Evolutionary conservation across 768 basidiomycete species (phyloP).

Genomic region (Boletellus ananas): DNA sequence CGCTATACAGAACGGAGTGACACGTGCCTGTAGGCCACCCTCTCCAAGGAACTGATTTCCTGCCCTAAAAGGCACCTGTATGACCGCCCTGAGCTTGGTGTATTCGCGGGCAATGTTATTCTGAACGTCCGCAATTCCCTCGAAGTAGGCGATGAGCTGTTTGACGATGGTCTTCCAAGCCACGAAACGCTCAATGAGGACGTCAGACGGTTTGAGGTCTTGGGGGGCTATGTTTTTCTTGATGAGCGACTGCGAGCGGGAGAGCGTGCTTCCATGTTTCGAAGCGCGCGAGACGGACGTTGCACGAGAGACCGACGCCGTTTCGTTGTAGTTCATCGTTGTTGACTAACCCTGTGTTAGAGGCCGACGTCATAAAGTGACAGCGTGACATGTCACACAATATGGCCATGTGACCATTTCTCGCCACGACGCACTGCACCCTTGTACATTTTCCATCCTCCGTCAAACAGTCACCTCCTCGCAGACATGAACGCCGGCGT

Average conservation of each 20-base stretch:
- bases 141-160: constrained; percentile 91
- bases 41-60: constrained; percentile 99
- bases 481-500: constrained; percentile 68
- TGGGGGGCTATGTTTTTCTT: constrained; percentile 91
- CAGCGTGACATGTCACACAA: not conserved
- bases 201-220: constrained; percentile 88
- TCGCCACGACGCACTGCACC: not conserved
- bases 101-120: constrained; percentile 92
- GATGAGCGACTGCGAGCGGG: constrained; percentile 82
- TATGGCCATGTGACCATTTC: not conserved
- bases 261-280: constrained; percentile 66
- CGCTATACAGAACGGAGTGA: not conserved
- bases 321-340: constrained; percentile 40
- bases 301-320: constrained; percentile 58
- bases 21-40: constrained; percentile 78
- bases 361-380: constrained; percentile 27
- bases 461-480: constrained; percentile 8
- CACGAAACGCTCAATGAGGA: constrained; percentile 92
- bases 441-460: constrained; percentile 6
- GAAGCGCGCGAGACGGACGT: constrained; percentile 67
- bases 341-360: not conserved
- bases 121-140: constrained; percentile 68
- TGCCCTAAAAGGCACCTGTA: constrained; percentile 93
- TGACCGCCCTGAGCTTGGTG: constrained; percentile 89
- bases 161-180: constrained; percentile 97